These are phyloP conservation scores for Firmiana major DNA, from an alignment of 345 rosid genomes.

Conservation along the genomic window DNA sequence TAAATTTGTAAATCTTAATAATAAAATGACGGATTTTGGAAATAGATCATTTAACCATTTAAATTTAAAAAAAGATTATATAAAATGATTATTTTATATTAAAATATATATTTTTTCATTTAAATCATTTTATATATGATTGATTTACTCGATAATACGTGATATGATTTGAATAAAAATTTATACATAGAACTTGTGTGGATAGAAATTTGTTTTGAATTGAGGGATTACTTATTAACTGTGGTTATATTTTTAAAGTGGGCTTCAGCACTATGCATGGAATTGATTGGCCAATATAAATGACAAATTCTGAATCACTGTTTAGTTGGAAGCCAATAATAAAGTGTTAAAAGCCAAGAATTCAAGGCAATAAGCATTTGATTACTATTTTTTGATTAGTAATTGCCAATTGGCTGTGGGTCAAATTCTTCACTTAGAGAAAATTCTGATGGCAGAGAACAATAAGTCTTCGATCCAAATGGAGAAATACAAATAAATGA, in stretches of 20 bases:
- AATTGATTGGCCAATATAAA: background rate
- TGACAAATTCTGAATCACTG: background rate
- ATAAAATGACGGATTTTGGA: no score
- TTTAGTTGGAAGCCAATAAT: background rate
- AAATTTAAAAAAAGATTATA: no score
- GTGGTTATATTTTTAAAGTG: background rate
- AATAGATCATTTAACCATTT: no score
- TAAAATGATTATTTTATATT: no score
- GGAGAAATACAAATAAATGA: slow-evolving; percentile 10
- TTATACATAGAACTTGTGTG: no score
- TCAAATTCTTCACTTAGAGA: background rate
- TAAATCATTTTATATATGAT: no score
- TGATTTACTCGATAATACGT: no score
- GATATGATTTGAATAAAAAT: no score
- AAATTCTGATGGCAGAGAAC: background rate
- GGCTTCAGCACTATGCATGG: background rate
- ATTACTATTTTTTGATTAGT: background rate
- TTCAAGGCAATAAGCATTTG: background rate
- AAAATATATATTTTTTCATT: no score
- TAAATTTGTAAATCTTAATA: no score
- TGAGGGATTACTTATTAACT: no score
- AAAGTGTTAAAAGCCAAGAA: background rate
- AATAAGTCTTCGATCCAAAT: background rate
- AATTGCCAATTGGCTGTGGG: background rate
- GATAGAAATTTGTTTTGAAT: no score